Evolutionary conservation across 192 early-diverging fungal species (phyloP), one percentile per base, ranked within the genome.

Genomic region (Umbelopsis isabellina): DNA sequence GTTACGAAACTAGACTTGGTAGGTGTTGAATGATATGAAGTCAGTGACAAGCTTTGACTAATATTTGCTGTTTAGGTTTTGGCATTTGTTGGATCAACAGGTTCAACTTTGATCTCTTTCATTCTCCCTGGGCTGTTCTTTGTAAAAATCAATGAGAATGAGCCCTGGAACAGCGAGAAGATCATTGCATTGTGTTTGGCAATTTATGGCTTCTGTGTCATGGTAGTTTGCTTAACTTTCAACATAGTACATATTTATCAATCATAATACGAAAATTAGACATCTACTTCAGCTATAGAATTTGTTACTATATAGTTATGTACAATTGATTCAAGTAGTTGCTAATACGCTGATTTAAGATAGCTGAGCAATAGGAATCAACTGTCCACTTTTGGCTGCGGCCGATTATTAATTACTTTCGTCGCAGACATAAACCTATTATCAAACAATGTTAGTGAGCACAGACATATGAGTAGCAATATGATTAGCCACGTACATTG

Each of bases 91-190:
- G 96, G 96, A 46, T 94, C 96, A 2, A 97, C 96, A 2, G 96
- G 96, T 6, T 94, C 92, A 16, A 96, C 95, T 0, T 87, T 88
- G 49, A 93, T 98, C 48, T 94, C 93, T 67, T 97, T 96, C 78
- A 97, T 98, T 70, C 81, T 97, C 21, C 96, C 96, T 0, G 94
- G 94, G 15, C 52, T 91, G 15, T 93, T 95, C 68, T 97, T 94
- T 80, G 94, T 89, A 80, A 93, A 92, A 80, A 70, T 94, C 65
- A 85, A 89, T 64, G 69, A 79, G 49, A 66, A 82, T 47, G 67
- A 80, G 20, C 77, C 79, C 5, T 91, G 88, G 90, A 79, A 81
- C 18, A 46, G 68, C 10, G 86, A 85, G 80, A 91, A 92, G 71
- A 68, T 89, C 8, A 49, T 84, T n/a, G 84, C 93, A 0, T 79